Percentiles rank a stretch among this genome's conserved stretches.
These are phyloP conservation scores for Ogataea ganodermae DNA, from an alignment of 805 yeast species.

Conservation along the genomic window DNA sequence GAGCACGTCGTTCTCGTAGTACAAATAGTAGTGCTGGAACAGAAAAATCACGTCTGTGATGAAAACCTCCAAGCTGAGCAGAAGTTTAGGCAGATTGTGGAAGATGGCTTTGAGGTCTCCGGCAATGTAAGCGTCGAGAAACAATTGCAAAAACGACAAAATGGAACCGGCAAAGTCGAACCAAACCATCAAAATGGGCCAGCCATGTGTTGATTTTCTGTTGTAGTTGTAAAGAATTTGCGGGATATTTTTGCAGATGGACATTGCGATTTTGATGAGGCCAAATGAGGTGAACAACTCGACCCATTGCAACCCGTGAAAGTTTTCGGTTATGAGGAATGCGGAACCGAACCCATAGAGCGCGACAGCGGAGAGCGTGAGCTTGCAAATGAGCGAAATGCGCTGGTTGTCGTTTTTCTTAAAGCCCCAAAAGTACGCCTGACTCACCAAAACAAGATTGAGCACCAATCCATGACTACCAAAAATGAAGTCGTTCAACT, in stretches of 20 bases:
- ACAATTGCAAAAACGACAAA: slow-evolving; percentile 33
- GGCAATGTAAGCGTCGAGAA: slow-evolving; percentile 31
- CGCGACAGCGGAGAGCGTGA: slow-evolving; percentile 19
- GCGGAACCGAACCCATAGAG: slow-evolving; percentile 16
- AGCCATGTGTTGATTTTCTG: slow-evolving; percentile 40
- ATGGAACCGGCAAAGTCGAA: slow-evolving; percentile 35
- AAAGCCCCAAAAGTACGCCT: slow-evolving; percentile 37
- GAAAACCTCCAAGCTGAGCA: slow-evolving; percentile 35
- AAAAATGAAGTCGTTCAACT: slow-evolving; percentile 35
- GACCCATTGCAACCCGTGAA: slow-evolving; percentile 31
- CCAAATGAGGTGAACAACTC: slow-evolving; percentile 37
- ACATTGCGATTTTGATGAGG: slow-evolving; percentile 35
- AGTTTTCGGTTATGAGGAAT: slow-evolving; percentile 18
- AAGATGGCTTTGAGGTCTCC: slow-evolving; percentile 29
- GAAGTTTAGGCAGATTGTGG: slow-evolving; percentile 36
- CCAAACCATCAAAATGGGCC: slow-evolving; percentile 40
- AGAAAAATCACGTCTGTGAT: slow-evolving; percentile 34
- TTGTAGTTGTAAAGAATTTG: slow-evolving; percentile 36
- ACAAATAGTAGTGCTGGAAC: slow-evolving; percentile 36
- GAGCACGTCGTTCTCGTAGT: slow-evolving; percentile 26
- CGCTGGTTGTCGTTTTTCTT: slow-evolving; percentile 36
- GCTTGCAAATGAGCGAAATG: slow-evolving; percentile 25
- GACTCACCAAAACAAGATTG: slow-evolving; percentile 32
- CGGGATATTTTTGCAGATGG: slow-evolving; percentile 39
- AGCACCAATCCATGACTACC: slow-evolving; percentile 33